Conservation (phyloP, 345 rosid species). For the Lumnitzera littorea region DNA sequence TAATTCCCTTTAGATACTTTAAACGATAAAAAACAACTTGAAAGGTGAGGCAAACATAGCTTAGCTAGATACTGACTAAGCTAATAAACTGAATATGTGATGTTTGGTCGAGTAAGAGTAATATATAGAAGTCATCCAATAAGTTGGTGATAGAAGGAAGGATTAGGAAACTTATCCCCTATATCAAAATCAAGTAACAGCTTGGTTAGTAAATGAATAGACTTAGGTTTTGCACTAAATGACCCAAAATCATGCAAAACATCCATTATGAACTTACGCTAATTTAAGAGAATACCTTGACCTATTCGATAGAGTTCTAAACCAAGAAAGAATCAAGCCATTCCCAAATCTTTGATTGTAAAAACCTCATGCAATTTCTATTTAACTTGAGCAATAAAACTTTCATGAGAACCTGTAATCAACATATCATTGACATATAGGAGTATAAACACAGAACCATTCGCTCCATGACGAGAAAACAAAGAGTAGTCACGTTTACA, state of each 20-base stretch:
- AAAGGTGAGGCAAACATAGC: not conserved
- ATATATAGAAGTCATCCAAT: not conserved
- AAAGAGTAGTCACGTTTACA: not conserved
- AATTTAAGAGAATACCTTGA: not conserved
- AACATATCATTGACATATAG: too few species aligned
- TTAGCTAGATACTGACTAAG: not conserved
- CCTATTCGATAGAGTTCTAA: not conserved
- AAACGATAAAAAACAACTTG: not conserved
- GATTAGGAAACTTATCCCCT: too few species aligned
- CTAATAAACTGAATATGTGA: not conserved
- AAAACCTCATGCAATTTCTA: not conserved
- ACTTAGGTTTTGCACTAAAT: not conserved
- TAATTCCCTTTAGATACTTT: not conserved
- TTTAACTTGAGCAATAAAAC: not conserved
- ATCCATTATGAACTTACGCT: not conserved
- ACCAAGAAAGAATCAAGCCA: not conserved
- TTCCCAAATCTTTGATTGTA: too few species aligned
- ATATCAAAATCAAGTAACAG: too few species aligned
- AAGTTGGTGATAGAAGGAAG: not conserved
- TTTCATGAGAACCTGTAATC: not conserved
- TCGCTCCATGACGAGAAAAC: not conserved
- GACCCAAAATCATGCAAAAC: not conserved
- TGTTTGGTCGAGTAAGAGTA: not conserved
- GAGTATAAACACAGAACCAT: not conserved
- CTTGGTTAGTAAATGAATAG: too few species aligned